Evolutionary conservation across 331 rosid genomes (phyloP).

Genomic region (Arachis monticola): DNA sequence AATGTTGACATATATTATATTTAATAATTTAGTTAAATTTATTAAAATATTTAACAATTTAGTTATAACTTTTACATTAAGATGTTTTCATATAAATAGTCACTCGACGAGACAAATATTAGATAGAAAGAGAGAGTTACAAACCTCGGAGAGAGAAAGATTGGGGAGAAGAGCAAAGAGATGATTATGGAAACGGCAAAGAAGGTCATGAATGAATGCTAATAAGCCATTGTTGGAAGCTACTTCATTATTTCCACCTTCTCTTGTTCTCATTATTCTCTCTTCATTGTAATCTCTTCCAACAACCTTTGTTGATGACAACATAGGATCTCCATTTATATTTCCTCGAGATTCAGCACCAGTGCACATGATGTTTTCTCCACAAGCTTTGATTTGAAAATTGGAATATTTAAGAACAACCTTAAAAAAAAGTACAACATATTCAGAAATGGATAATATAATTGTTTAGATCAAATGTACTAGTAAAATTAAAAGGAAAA

Average conservation of each 20-base stretch:
- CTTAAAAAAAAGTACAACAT: slow-evolving; percentile 9
- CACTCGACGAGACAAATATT: too few species aligned
- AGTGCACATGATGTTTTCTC: slow-evolving; percentile 66
- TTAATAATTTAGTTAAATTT: too few species aligned
- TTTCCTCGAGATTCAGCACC: slow-evolving; percentile 78
- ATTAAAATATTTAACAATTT: too few species aligned
- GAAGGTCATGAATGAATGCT: slow-evolving; percentile 36
- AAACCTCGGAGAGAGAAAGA: slow-evolving; percentile 50
- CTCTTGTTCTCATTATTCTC: slow-evolving; percentile 48
- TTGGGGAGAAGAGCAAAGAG: slow-evolving; percentile 41
- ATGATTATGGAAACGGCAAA: slow-evolving; percentile 39
- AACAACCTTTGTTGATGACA: slow-evolving; percentile 49
- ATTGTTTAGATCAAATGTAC: not conserved
- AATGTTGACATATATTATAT: too few species aligned
- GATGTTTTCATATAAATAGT: too few species aligned
- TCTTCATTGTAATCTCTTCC: slow-evolving; percentile 49
- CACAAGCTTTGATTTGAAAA: slow-evolving; percentile 35
- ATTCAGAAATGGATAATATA: slow-evolving; percentile 14
- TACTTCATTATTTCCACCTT: slow-evolving; percentile 10
- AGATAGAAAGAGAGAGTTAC: not conserved
- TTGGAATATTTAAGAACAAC: not conserved
- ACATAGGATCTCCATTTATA: slow-evolving; percentile 58
- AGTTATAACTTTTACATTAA: too few species aligned
- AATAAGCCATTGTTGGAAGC: slow-evolving; percentile 25
- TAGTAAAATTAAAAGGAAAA: not conserved